These are phyloP conservation scores for Heteromeles arbutifolia DNA, from an alignment of 306 rosid species.

Conservation along the genomic window DNA sequence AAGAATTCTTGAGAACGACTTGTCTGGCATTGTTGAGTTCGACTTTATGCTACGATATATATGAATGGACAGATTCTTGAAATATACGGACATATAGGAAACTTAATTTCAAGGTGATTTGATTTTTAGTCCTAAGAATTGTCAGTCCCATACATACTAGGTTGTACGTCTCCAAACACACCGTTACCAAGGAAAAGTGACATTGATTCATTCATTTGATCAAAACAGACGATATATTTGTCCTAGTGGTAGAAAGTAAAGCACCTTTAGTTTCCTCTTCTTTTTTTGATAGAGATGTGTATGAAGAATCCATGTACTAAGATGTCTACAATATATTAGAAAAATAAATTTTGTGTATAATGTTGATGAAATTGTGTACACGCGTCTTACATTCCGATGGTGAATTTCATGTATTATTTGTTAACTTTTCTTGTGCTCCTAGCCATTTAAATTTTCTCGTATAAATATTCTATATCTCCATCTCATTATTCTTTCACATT, in stretches of 20 bases:
- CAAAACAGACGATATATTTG: neutral
- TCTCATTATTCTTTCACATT: no score
- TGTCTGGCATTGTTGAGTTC: neutral
- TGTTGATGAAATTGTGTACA: no score
- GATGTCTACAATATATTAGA: no score
- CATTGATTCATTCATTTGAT: slow-evolving; percentile 6
- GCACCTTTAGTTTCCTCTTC: neutral
- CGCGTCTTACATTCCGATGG: no score
- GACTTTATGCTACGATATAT: neutral
- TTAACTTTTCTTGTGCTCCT: no score
- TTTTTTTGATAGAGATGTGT: no score
- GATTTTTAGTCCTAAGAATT: neutral
- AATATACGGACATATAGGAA: neutral
- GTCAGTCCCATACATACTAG: neutral
- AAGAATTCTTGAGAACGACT: neutral
- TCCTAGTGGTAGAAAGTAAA: slow-evolving; percentile 10
- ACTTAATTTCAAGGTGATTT: neutral
- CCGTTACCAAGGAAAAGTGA: neutral
- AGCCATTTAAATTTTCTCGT: no score
- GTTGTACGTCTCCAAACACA: neutral
- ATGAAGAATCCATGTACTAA: no score
- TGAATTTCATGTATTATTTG: no score
- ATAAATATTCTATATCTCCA: no score
- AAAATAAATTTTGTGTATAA: no score
- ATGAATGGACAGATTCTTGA: neutral